Evolutionary conservation across 805 yeast species (phyloP), one percentile per base, ranked within the genome.

Genomic region (Jamesozyma lodderae): DNA sequence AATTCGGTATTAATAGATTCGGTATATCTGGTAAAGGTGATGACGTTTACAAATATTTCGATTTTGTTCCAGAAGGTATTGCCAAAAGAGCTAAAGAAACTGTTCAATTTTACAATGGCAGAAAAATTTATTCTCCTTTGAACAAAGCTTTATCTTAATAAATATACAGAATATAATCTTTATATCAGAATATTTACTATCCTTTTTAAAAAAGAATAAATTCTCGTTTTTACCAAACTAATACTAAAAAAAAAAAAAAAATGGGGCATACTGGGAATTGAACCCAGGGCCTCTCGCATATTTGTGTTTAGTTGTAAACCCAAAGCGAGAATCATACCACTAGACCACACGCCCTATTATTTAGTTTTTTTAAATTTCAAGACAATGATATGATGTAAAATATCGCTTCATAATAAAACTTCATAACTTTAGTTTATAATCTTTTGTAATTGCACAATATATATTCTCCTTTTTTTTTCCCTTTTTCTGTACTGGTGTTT

Each of bases 11-110:
- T 60, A 79, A 85, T 77, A 78, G 86, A 70, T 90, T 92, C 62
- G 98, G 98, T 75, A 92, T 88, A 45, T 87, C 96, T 44, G 97
- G 95, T 63, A 83, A 85, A 63, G 94, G 81, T 59, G 66, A 68
- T 41, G 84, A 81, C 47, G 74, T 88, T 46, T 90, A 79, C 80
- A 77, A 84, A 66, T 69, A 59, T 70, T 84, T 90, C 54, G 95
- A 75, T 54, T 88, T 90, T 73, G 86, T 94, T 41, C 81, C 92
- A 44, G 96, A 84, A 63, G 95, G 95, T 49, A 71, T 90, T 63
- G 92, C 94, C 57, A 70, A 75, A 57, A 86, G 88, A 68, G 96
- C 88, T 48, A 66, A 69, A 48, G 77, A 79, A 69, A 79, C 88
- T 46, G 69, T 82, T 55, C 74, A 77, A 48, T 85, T 76, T 74